Base-by-base conservation (phyloP, 306 rosid genomes). In the Vachellia pachyceras region DNA sequence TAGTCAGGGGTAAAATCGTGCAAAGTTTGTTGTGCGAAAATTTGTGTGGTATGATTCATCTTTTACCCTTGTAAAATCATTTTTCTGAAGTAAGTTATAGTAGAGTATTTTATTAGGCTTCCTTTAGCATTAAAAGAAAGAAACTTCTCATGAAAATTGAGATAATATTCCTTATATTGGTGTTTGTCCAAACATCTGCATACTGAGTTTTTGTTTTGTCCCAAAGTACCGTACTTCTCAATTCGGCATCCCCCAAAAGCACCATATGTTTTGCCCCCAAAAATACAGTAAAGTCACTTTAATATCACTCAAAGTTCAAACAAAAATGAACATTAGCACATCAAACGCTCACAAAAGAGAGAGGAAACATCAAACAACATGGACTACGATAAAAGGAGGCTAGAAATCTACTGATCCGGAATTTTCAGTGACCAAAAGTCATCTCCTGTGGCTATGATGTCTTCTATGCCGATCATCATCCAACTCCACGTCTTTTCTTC, bases 381-480 rank as follows among this genome's bases (percentile, higher is more conserved):
- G 44, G 69, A 55, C 37, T 6, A 37, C 40, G 79, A 72, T 41
- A 9, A n/a, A n/a, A n/a, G n/a, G 46, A 65, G 18, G 12, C 60
- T 25, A 45, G 6, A 45, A 49, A 49, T 49, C 1, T 29, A 71
- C 44, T 1, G 12, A n/a, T 0, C 14, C 6, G 1, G 5, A 73
- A 65, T 14, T 70, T 55, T 69, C 36, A 25, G 7, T 57, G 22
- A 50, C 45, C 77, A 23, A 72, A 36, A 42, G 55, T 84, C 86
- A 88, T 83, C 84, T 80, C 65, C 85, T 79, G 70, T 86, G 87
- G 63, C 84, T 70, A 10, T 57, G 83, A 44, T 80, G 86, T 82
- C 86, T 86, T 78, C 81, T 79, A 69, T 66, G 88, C 47, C 74
- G 69, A 79, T 85, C 75, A 35, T 77, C 75, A 13, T 81, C 73